A percentile compares a stretch with the other conserved stretches of the same genome.
phyloP scores from a whole-genome alignment of 768 basidiomycete species.

The Cantharellus anzutake region DNA sequence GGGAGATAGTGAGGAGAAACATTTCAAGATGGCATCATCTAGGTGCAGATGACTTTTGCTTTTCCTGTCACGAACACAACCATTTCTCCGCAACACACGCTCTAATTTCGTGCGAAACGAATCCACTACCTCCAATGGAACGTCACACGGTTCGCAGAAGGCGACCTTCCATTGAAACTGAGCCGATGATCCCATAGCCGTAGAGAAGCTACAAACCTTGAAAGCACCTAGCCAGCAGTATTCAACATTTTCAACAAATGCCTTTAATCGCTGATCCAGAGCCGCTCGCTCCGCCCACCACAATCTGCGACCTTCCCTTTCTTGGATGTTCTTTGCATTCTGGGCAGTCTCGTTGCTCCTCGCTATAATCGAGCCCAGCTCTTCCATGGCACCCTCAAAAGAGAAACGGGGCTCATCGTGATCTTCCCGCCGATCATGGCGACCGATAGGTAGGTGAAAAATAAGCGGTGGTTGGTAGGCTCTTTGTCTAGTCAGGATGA shows the following conservation, averaged over 20 bases:
- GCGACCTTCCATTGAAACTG: constrained; percentile 32
- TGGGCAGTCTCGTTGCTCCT: constrained; percentile 60
- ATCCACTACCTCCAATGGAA: constrained; percentile 27
- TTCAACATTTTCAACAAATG: constrained; percentile 69
- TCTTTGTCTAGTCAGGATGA: constrained; percentile 69
- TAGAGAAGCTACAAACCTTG: constrained; percentile 41
- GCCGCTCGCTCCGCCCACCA: constrained; percentile 78
- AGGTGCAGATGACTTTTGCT: constrained; percentile 18
- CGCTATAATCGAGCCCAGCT: constrained; percentile 65
- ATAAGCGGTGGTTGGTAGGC: constrained; percentile 44
- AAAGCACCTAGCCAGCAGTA: constrained; percentile 96
- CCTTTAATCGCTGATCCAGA: constrained; percentile 59
- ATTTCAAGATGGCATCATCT: constrained; percentile 60
- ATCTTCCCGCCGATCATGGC: constrained; percentile 60
- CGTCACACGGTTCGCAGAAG: constrained; percentile 28
- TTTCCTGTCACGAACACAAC: constrained; percentile 41
- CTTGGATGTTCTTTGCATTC: constrained; percentile 49
- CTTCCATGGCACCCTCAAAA: constrained; percentile 50
- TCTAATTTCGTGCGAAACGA: constrained; percentile 53
- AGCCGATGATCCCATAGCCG: background rate
- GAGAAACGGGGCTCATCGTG: constrained; percentile 47
- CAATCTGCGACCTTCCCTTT: constrained; percentile 37
- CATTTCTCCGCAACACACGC: constrained; percentile 50
- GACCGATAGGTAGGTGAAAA: constrained; percentile 67
- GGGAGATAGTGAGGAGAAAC: constrained; percentile 67